Conservation (phyloP, 176 grass and related monocot genomes). For the maize (Zea mays) region Zm-B73-REFERENCE-NAM-5.0 NC_050105.1:144223501-144224000, state of each 20-base stretch:
- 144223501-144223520: background rate
- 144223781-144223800: background rate
- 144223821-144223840: conserved; percentile 13
- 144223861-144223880: conserved; percentile 76
- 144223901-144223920: conserved; percentile 64
- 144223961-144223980: background rate
- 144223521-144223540: background rate
- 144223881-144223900: conserved; percentile 89
- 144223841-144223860: conserved; percentile 53
- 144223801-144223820: background rate
- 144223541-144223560: background rate
- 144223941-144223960: conserved; percentile 67
- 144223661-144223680: background rate
- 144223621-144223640: background rate
- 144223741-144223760: background rate
- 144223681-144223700: background rate
- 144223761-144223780: background rate
- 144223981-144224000: background rate
- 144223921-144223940: conserved; percentile 77
- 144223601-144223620: conserved; percentile 5
- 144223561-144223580: background rate
- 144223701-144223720: background rate
- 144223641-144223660: background rate
- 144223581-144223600: background rate
- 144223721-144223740: background rate